Conservation (phyloP, 192 early-diverging fungal species). For the Podila minutissima region DNA sequence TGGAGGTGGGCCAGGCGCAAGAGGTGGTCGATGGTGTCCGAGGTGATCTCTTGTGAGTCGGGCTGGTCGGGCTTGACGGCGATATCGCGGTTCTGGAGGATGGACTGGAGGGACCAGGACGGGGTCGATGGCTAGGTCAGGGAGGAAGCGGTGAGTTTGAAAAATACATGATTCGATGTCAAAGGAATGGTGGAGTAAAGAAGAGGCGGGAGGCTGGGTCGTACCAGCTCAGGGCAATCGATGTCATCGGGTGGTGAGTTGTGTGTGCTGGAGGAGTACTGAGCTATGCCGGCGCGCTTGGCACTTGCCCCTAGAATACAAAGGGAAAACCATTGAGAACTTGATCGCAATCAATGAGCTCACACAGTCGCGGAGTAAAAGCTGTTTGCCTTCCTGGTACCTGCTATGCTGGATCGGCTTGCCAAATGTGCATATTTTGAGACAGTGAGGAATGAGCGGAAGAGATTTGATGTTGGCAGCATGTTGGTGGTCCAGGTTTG, state of each 20-base stretch:
- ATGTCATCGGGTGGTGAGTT: not conserved
- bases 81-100: constrained; percentile 20
- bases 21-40: constrained; percentile 30
- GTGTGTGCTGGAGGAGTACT: not conserved
- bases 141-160: not conserved
- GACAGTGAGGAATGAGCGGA: too few species aligned
- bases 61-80: not conserved
- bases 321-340: too few species aligned
- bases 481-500: too few species aligned
- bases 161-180: not conserved
- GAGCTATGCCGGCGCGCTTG: too few species aligned
- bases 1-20: constrained; percentile 25
- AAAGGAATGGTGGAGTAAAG: too few species aligned
- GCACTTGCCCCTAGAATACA: too few species aligned
- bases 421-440: too few species aligned
- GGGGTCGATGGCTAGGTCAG: constrained; percentile 6
- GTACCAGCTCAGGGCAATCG: constrained; percentile 14
- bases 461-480: too few species aligned
- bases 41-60: constrained; percentile 18
- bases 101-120: constrained; percentile 33
- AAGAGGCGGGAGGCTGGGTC: not conserved
- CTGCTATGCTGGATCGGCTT: too few species aligned
- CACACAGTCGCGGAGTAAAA: too few species aligned
- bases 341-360: too few species aligned
- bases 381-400: too few species aligned